Evolutionary conservation across 2,329 filamentous ascomycete genomes (phyloP).

Genomic region (Ophiobolus disseminans): DNA sequence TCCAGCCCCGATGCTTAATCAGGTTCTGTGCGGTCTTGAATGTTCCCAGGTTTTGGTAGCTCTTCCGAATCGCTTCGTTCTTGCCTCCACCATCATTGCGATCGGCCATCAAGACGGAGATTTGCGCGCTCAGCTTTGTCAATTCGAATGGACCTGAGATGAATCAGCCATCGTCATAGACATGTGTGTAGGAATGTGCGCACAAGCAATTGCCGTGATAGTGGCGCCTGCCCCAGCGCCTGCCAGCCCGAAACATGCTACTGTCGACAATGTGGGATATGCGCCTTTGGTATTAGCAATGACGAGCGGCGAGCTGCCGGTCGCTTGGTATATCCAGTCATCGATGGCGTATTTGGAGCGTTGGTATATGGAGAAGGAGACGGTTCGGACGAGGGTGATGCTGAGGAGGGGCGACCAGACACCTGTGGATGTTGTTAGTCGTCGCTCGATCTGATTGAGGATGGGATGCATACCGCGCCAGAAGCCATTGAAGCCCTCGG

Average conservation of each 20-base stretch:
- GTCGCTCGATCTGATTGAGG: slow-evolving; percentile 9
- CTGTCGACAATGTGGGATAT: slow-evolving; percentile 74
- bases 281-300: slow-evolving; percentile 74
- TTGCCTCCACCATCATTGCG: slow-evolving; percentile 57
- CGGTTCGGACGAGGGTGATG: slow-evolving; percentile 77
- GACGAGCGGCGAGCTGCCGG: slow-evolving; percentile 73
- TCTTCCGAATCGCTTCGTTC: slow-evolving; percentile 53
- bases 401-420: slow-evolving; percentile 81
- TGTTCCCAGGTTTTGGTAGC: slow-evolving; percentile 80
- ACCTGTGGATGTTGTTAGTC: slow-evolving; percentile 52
- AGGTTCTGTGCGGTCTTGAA: slow-evolving; percentile 79
- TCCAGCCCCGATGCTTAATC: slow-evolving; percentile 73
- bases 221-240: slow-evolving; percentile 80
- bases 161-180: slow-evolving; percentile 15
- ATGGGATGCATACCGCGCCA: slow-evolving; percentile 57
- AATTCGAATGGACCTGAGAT: slow-evolving; percentile 77
- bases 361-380: slow-evolving; percentile 83
- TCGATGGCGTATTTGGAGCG: slow-evolving; percentile 76
- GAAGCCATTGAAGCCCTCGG: slow-evolving; percentile 58
- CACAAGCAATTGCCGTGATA: slow-evolving; percentile 80
- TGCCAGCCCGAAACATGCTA: slow-evolving; percentile 77
- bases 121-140: slow-evolving; percentile 87
- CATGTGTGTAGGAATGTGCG: slow-evolving; percentile 7
- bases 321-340: slow-evolving; percentile 69
- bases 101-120: slow-evolving; percentile 77